phyloP scores from a whole-genome alignment of 1,139 yeast species.

The Blastobotrys illinoisensis region DNA sequence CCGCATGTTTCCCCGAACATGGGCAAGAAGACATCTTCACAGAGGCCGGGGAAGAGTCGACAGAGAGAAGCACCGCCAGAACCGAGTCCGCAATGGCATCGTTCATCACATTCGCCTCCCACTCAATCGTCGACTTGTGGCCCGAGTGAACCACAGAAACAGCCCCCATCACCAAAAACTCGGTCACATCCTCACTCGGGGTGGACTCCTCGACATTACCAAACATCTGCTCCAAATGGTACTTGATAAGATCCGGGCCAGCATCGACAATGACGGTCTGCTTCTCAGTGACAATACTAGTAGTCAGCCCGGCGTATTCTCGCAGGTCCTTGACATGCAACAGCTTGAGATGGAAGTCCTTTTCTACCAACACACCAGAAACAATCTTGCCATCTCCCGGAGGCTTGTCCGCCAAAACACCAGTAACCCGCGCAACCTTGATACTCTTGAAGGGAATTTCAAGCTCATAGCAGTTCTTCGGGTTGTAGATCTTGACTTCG shows the following conservation, averaged over 20 bases:
- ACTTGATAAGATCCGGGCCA: constrained; percentile 68
- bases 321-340: constrained; percentile 81
- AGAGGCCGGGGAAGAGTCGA: constrained; percentile 92
- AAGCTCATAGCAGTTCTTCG: constrained; percentile 82
- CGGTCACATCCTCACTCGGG: constrained; percentile 44
- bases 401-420: constrained; percentile 55
- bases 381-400: constrained; percentile 43
- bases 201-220: constrained; percentile 68
- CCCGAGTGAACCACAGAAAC: constrained; percentile 31
- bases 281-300: constrained; percentile 78
- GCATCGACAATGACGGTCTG: constrained; percentile 77
- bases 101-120: constrained; percentile 87
- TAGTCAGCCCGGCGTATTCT: constrained; percentile 81
- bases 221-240: constrained; percentile 96
- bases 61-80: constrained; percentile 81
- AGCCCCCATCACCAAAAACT: constrained; percentile 45
- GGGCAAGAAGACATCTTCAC: constrained; percentile 71
- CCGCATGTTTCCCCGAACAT: constrained; percentile 40
- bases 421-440: constrained; percentile 81
- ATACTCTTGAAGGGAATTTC: constrained; percentile 73
- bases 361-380: constrained; percentile 87
- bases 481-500: constrained; percentile 90
- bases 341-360: constrained; percentile 80
- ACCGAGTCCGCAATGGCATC: constrained; percentile 95
- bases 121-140: constrained; percentile 53